Percentiles rank a stretch among this genome's conserved stretches.
phyloP scores from a whole-genome alignment of 2,329 filamentous ascomycete species.

The Talaromyces sp. region DNA sequence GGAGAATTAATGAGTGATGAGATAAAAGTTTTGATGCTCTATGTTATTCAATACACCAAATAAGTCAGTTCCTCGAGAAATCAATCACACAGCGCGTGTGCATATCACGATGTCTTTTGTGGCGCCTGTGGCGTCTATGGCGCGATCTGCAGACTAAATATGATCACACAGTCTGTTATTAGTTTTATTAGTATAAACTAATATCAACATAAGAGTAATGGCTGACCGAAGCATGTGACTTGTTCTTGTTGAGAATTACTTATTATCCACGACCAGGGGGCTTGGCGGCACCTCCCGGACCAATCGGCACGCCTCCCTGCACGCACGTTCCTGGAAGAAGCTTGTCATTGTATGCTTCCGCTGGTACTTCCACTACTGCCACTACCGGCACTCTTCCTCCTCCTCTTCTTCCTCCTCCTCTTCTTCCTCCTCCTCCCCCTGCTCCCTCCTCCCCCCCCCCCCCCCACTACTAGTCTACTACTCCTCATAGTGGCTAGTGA shows the following conservation, averaged over 20 bases:
- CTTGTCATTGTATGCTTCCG: not conserved
- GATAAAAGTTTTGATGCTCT: not conserved
- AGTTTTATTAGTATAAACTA: not conserved
- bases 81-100: not conserved
- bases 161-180: not conserved
- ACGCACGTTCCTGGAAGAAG: not conserved
- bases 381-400: too few relatives aligned
- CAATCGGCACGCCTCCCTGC: not conserved
- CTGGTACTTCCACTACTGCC: too few relatives aligned
- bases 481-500: too few relatives aligned
- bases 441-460: too few relatives aligned
- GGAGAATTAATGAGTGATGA: conserved; percentile 15
- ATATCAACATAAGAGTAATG: not conserved
- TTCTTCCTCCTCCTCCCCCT: too few relatives aligned
- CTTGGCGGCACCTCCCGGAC: not conserved
- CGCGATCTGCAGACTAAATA: not conserved
- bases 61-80: not conserved
- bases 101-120: not conserved
- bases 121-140: not conserved
- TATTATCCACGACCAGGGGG: not conserved
- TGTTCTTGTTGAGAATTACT: too few relatives aligned
- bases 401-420: too few relatives aligned
- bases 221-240: too few relatives aligned
- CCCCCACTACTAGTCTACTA: too few relatives aligned
- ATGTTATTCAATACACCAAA: not conserved